Conservation (phyloP, 2,329 filamentous ascomycete species). For the Cladosporium sp. region DNA sequence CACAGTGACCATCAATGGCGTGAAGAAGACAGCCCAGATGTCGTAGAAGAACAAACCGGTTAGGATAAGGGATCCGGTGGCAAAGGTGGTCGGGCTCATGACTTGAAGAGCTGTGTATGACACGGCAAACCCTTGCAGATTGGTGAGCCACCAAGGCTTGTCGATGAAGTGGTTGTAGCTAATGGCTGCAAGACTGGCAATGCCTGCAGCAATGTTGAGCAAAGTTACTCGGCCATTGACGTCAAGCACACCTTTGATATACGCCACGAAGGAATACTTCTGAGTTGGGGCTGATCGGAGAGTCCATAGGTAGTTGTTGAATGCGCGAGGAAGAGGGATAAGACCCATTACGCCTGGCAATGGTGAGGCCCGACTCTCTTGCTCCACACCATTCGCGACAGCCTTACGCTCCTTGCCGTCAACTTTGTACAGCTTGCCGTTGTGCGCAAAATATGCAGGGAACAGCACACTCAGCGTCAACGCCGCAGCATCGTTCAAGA, state of each 20-base stretch:
- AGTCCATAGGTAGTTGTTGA: slow-evolving; percentile 48
- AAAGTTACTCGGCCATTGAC: slow-evolving; percentile 53
- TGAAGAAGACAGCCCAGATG: slow-evolving; percentile 88
- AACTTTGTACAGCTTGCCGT: slow-evolving; percentile 53
- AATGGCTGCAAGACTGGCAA: slow-evolving; percentile 57
- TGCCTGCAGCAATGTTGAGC: slow-evolving; percentile 57
- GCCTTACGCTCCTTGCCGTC: slow-evolving; percentile 38
- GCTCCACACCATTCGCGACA: slow-evolving; percentile 20
- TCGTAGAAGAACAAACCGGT: slow-evolving; percentile 88
- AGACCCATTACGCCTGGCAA: slow-evolving; percentile 53
- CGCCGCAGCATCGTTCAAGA: slow-evolving; percentile 71
- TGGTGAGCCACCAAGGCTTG: slow-evolving; percentile 73
- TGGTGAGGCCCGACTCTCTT: slow-evolving; percentile 43
- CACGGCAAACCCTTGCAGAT: slow-evolving; percentile 82
- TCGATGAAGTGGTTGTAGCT: slow-evolving; percentile 64
- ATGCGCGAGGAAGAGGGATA: slow-evolving; percentile 45
- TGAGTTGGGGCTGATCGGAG: slow-evolving; percentile 50
- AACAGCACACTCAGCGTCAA: slow-evolving; percentile 68
- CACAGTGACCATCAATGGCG: slow-evolving; percentile 83
- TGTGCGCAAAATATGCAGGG: slow-evolving; percentile 65
- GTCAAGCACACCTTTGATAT: slow-evolving; percentile 47
- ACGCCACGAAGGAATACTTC: slow-evolving; percentile 53
- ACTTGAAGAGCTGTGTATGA: slow-evolving; percentile 80
- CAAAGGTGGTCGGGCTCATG: slow-evolving; percentile 85
- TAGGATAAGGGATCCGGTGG: slow-evolving; percentile 76